Evolutionary conservation across 345 rosid genomes (phyloP), one percentile per base, ranked within the genome.

Genomic region (Luvunga scandens): DNA sequence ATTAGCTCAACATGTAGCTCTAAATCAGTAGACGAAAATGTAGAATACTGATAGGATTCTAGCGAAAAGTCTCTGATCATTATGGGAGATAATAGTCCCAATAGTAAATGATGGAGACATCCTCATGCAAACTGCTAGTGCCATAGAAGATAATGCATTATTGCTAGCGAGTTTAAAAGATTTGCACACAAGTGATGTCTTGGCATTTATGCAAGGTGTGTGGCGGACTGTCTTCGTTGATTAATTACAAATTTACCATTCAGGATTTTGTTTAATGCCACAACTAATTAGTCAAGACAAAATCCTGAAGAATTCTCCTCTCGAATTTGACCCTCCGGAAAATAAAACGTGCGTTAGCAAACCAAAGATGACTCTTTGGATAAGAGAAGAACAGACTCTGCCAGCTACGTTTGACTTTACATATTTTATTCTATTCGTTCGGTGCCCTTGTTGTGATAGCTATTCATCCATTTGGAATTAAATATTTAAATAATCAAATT

Each of bases 261-360:
- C 5, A 24, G 2, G 72, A 4, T n/a, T 14, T 22, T 50, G 4
- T 18, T 70, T 28, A 24, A 39, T 7, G 13, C 60, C 18, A 48
- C 31, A 7, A 6, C 9, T 16, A 50, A 50, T 45, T 48, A 12
- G 38, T 71, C 5, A 73, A 38, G 31, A 10, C 6, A 27, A 61
- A 7, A 28, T 27, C 25, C 6, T 7, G 31, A 53, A 34, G 38
- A 36, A 36, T 7, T 36, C 3, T 59, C 56, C 30, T 33, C 21
- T 1, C 33, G 19, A 66, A 36, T 50, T 78, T 82, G 79, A 75
- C 76, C 73, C 18, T 69, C 33, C 34, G 12, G 27, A 31, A 50
- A 62, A 64, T 38, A 70, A 25, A 63, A 69, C 82, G 72, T 39
- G n/a, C 4, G 1, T 31, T 57, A 14, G 78, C 62, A 34, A 64